Evolutionary conservation across 768 basidiomycete species (phyloP).

Genomic region (Mycena belliarum): DNA sequence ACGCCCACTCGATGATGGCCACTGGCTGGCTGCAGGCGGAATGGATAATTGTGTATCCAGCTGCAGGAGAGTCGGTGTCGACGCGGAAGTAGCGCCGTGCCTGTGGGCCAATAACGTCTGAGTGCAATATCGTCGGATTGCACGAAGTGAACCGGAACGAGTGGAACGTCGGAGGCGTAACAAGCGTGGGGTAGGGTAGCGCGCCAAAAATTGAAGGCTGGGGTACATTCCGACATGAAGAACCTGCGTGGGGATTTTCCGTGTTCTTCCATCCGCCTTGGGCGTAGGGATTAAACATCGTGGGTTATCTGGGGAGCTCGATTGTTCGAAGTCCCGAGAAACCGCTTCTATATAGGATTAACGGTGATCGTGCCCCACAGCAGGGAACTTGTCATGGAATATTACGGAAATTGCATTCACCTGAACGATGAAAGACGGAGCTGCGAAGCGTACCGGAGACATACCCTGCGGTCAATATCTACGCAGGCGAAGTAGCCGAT

Average conservation of each 20-base stretch:
- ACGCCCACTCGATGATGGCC: neutral
- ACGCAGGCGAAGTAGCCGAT: neutral
- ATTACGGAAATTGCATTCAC: neutral
- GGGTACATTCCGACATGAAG: neutral
- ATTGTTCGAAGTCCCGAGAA: neutral
- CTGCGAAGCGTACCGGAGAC: neutral
- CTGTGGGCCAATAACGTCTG: slow-evolving; percentile 42
- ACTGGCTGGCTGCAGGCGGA: neutral
- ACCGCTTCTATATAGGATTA: neutral
- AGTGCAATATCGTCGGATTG: slow-evolving; percentile 44
- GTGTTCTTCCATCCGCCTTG: slow-evolving; percentile 11
- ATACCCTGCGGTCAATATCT: neutral
- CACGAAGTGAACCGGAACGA: slow-evolving; percentile 45
- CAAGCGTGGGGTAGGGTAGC: slow-evolving; percentile 4
- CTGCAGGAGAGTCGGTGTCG: slow-evolving; percentile 34
- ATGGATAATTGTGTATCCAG: slow-evolving; percentile 22
- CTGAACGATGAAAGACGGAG: neutral
- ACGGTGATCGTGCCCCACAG: neutral
- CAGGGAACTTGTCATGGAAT: neutral
- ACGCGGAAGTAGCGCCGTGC: slow-evolving; percentile 40
- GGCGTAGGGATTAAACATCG: slow-evolving; percentile 16
- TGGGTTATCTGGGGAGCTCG: slow-evolving; percentile 3
- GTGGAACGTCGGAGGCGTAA: slow-evolving; percentile 26
- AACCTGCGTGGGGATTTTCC: slow-evolving; percentile 1
- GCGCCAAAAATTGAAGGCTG: slow-evolving; percentile 20